phyloP scores from a whole-genome alignment of 163 green algal species.

The Prototheca wickerhamii region DNA sequence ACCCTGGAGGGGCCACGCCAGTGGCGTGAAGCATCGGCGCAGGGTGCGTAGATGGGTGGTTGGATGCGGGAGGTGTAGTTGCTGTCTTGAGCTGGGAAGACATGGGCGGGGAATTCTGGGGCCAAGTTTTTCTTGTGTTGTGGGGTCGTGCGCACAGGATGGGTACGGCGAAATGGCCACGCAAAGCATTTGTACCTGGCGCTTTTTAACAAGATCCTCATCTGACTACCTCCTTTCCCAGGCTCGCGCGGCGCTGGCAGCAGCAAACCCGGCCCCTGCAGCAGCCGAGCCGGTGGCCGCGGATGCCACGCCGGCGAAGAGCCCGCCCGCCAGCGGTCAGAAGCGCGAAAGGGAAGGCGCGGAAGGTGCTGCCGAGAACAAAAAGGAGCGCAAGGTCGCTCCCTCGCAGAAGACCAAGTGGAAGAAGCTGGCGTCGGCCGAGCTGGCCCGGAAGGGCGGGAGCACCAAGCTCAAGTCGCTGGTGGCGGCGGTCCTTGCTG shows the following conservation, averaged over 20 bases:
- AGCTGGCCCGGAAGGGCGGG: neutral
- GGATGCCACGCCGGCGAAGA: neutral
- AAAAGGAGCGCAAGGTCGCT: slow-evolving; percentile 1
- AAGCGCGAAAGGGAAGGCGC: neutral
- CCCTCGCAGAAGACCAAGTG: neutral
- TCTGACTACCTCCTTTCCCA: neutral
- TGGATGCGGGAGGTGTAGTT: neutral
- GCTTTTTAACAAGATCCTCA: no score
- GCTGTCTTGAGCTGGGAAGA: neutral
- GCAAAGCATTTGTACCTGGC: no score
- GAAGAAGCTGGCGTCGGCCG: neutral
- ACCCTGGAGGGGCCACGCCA: slow-evolving; percentile 74
- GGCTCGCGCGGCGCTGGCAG: neutral
- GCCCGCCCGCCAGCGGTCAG: neutral
- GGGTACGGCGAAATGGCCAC: no score
- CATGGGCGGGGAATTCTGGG: neutral
- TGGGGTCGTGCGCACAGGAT: no score
- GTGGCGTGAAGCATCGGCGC: slow-evolving; percentile 73
- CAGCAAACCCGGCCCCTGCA: neutral
- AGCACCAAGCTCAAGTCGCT: slow-evolving; percentile 6
- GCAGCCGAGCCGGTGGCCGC: slow-evolving; percentile 2
- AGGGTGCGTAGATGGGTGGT: slow-evolving; percentile 21
- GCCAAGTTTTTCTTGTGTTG: no score
- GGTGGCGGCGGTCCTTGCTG: neutral
- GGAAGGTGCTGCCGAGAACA: neutral